Conservation (phyloP, 768 basidiomycete genomes). For the Mycena indigotica region DNA sequence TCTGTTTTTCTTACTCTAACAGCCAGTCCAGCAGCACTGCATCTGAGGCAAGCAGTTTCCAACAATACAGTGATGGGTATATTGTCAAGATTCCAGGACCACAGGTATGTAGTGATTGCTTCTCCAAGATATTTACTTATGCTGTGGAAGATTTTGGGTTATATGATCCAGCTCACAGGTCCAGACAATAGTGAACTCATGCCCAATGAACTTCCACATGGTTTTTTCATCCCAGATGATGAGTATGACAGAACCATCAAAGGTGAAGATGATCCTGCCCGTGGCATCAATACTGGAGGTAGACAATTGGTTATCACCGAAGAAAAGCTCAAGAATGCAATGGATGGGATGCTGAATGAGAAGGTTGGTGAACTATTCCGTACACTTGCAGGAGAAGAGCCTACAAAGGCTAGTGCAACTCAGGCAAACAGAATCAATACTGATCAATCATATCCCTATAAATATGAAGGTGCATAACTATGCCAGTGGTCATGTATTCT, state of each 20-base stretch:
- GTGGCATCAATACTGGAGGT: not conserved
- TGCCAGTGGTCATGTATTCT: no score
- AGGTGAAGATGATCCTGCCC: slow-evolving; percentile 3
- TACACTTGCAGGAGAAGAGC: not conserved
- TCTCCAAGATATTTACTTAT: not conserved
- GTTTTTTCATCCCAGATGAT: slow-evolving; percentile 17
- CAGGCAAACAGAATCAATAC: no score
- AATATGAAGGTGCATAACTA: no score
- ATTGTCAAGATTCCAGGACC: slow-evolving; percentile 25
- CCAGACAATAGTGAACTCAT: slow-evolving; percentile 23
- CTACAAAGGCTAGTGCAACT: no score
- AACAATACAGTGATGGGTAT: slow-evolving; percentile 14
- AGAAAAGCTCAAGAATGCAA: slow-evolving; percentile 5
- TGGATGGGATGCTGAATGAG: slow-evolving; percentile 10
- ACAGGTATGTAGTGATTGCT: slow-evolving; percentile 13
- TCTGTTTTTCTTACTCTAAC: slow-evolving; percentile 18
- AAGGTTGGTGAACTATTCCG: slow-evolving; percentile 11
- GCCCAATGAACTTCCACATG: slow-evolving; percentile 16
- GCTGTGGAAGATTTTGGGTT: slow-evolving; percentile 2
- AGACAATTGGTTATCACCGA: not conserved
- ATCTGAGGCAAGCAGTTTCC: slow-evolving; percentile 5
- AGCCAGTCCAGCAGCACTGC: slow-evolving; percentile 8
- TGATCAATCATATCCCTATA: no score
- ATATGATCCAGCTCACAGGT: slow-evolving; percentile 5
- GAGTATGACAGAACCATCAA: slow-evolving; percentile 4